These are phyloP conservation scores for Corylus americana DNA, from an alignment of 306 rosid genomes.

Conservation along the genomic window DNA sequence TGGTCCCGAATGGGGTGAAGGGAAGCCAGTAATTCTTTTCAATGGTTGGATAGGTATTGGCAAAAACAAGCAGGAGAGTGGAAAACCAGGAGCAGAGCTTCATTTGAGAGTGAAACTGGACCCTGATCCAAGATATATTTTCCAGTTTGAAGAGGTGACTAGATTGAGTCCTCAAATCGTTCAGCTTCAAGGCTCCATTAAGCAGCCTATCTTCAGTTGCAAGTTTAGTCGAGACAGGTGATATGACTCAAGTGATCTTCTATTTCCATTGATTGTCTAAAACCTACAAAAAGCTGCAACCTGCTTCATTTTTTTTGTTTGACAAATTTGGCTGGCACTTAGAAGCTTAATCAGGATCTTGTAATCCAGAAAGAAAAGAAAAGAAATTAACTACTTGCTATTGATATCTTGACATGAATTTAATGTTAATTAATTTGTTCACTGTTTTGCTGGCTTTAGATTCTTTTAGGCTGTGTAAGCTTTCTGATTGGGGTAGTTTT, in stretches of 20 bases:
- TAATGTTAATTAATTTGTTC: not conserved
- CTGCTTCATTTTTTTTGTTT: not conserved
- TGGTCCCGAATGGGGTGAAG: slow-evolving; percentile 81
- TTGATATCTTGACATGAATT: not conserved
- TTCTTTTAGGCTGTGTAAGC: not conserved
- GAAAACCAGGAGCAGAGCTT: slow-evolving; percentile 68
- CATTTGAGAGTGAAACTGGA: slow-evolving; percentile 83
- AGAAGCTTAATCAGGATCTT: not conserved
- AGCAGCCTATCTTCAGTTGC: slow-evolving; percentile 93
- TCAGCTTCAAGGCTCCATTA: slow-evolving; percentile 82
- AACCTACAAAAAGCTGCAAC: not conserved
- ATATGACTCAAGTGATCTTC: slow-evolving; percentile 27
- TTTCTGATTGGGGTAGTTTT: not conserved
- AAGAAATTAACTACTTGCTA: not conserved
- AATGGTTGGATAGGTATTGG: slow-evolving; percentile 87
- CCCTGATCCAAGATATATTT: slow-evolving; percentile 92
- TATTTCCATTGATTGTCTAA: slow-evolving; percentile 1
- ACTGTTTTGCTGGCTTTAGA: not conserved
- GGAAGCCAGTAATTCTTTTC: slow-evolving; percentile 71
- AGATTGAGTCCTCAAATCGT: slow-evolving; percentile 81
- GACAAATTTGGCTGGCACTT: not conserved
- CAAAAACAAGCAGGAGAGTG: slow-evolving; percentile 64
- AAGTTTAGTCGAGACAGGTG: slow-evolving; percentile 90
- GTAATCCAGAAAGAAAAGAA: not conserved
- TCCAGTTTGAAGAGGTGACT: slow-evolving; percentile 77